Evolutionary conservation across 306 rosid genomes (phyloP).

Genomic region (Calophaca sinica): DNA sequence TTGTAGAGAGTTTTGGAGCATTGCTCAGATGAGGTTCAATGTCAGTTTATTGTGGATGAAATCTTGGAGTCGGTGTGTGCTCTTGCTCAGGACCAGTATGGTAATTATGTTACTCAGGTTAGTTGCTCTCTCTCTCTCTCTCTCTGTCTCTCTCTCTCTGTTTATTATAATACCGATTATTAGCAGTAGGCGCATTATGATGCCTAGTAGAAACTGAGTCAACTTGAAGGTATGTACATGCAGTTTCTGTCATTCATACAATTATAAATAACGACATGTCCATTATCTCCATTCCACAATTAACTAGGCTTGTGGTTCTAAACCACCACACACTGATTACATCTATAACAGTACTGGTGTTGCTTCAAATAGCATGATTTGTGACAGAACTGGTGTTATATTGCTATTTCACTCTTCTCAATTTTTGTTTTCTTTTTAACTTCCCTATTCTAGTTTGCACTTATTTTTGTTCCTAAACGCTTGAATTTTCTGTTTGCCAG

Average conservation of each 20-base stretch:
- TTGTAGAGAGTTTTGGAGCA: constrained; percentile 66
- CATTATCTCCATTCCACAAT: not conserved
- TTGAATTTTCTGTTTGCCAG: too few relatives aligned
- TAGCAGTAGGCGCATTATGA: not conserved
- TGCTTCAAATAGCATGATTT: constrained; percentile 4
- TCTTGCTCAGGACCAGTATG: constrained; percentile 67
- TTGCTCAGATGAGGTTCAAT: constrained; percentile 55
- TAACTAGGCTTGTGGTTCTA: constrained; percentile 12
- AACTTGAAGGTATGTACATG: constrained; percentile 8
- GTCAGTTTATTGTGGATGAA: constrained; percentile 69
- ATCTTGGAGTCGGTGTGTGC: constrained; percentile 59
- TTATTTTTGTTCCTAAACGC: too few relatives aligned
- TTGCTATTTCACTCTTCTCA: not conserved
- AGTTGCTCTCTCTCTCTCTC: not conserved
- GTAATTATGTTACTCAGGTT: constrained; percentile 70
- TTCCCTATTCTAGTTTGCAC: too few relatives aligned
- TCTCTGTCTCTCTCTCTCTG: not conserved
- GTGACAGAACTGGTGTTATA: not conserved
- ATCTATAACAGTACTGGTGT: not conserved
- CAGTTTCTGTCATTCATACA: constrained; percentile 5
- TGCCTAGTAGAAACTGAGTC: constrained; percentile 3
- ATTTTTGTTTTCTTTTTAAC: too few relatives aligned
- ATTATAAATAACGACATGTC: not conserved
- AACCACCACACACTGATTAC: not conserved
- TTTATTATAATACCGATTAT: not conserved